Base-by-base conservation (phyloP, 306 rosid genomes). In the Morella rubra region DNA sequence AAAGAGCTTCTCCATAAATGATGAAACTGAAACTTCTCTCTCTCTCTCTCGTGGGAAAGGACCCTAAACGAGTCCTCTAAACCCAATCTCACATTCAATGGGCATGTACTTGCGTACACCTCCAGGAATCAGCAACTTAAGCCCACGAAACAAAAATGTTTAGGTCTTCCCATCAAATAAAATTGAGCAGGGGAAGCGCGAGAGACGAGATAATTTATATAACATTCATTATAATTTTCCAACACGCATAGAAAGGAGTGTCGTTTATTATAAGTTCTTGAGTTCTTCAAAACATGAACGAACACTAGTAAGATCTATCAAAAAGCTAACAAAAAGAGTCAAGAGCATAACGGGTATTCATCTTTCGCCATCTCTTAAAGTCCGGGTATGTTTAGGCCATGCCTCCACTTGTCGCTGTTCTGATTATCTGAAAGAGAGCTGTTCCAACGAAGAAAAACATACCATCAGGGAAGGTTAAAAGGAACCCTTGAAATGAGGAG, bases 401-500 rank as follows among this genome's bases (percentile, higher is more conserved):
- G 89, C 97, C 98, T 80, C 98, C 97, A 58, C 91, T 89, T 2
- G 97, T 83, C 76, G 98, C 98, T 74, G 97, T 93, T 89, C 98
- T 89, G 90, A 93, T 93, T 80, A 93, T 91, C 93, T 93, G 98
- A 83, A 93, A 93, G 61, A 93, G 93, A 78, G 98, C 98, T 93
- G 97, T 61, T 44, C 60, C 72, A 81, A 24, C 62, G 55, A 75
- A 32, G 13, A 66, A 5, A 71, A 37, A 45, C 24, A 62, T 5
- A 4, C 41, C 42, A 61, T 87, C 74, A 87, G 76, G n/a, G 70
- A 55, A 53, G 56, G 16, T 44, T 12, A 49, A 16, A 58, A 59
- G n/a, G 27, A 47, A 37, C 54, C 70, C 45, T 65, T 56, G 66
- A 84, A 64, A 69, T 71, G 85, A 5, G 60, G 46, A 73, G 40